Percentiles rank a stretch among this genome's conserved stretches.
Conservation (phyloP, 1,284 basidiomycete species). For the Ustilago sp. region DNA sequence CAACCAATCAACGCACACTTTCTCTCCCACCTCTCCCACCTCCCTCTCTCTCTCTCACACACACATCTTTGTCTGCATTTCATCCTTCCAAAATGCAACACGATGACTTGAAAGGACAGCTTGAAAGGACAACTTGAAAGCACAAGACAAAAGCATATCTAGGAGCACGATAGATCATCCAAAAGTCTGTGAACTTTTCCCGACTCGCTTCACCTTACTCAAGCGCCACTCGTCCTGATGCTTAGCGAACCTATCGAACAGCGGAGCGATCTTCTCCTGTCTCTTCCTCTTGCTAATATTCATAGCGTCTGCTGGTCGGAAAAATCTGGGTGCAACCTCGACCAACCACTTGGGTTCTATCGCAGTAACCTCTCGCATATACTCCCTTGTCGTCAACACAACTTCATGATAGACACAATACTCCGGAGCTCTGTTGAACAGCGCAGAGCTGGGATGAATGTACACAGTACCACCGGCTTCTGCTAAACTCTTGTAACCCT, state of each 20-base stretch:
- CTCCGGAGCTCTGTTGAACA: slow-evolving; percentile 92
- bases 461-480: slow-evolving; percentile 88
- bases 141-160: neutral
- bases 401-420: slow-evolving; percentile 81
- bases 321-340: slow-evolving; percentile 97
- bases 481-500: slow-evolving; percentile 90
- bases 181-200: slow-evolving; percentile 55
- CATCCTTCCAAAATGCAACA: neutral
- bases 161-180: slow-evolving; percentile 2
- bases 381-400: slow-evolving; percentile 81
- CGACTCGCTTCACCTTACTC: slow-evolving; percentile 49
- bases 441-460: slow-evolving; percentile 94
- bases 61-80: neutral
- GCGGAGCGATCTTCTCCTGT: slow-evolving; percentile 95
- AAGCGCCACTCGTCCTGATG: slow-evolving; percentile 60
- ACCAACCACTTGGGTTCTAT: slow-evolving; percentile 99
- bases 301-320: slow-evolving; percentile 93
- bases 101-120: neutral
- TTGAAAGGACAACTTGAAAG: neutral
- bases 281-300: slow-evolving; percentile 97
- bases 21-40: neutral
- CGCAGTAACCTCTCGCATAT: slow-evolving; percentile 92
- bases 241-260: slow-evolving; percentile 72
- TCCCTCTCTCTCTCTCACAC: too few relatives aligned
- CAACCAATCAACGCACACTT: neutral